Evolutionary conservation across 2,329 filamentous ascomycete genomes (phyloP), one percentile per base, ranked within the genome.

Genomic region (Aspergillus bombycis): DNA sequence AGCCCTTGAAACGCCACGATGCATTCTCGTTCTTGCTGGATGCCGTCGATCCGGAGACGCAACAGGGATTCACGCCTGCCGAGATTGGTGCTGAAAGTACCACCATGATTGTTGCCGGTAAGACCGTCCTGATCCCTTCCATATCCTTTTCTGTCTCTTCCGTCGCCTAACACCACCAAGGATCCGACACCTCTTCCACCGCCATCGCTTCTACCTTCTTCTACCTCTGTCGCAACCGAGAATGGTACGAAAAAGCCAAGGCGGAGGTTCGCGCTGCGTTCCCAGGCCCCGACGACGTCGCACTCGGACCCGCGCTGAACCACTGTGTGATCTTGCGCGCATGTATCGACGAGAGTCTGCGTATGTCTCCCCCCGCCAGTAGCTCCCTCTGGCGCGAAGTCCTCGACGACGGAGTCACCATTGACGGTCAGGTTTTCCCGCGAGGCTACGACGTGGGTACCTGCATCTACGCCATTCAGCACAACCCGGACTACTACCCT

Each of bases 11-110:
- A 45, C 52, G 82, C 65, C 81, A 80, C 57, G 83, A 84, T 68
- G 81, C 84, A 69, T 81, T 82, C 72, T 78, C 81, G 71, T 75
- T 85, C 74, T 75, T 82, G 6, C 71, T 82, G 53, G 76, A 82
- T 61, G 79, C 82, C 58, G 79, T 80, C 69, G 78, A 85, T 68
- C 78, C 80, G 1, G 75, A 82, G 65, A 81, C 81, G 19, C 46
- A 50, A 9, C 46, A 50, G 26, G 46, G 77, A 80, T 78, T 82
- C 73, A 75, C 75, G 66, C 74, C 77, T 72, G 74, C 78, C 58
- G 83, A 85, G 67, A 67, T 85, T 26, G 82, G 80, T 77, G 80
- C 78, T 65, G 83, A 85, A 67, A 82, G 79, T 41, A 81, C 82
- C 59, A 73, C 82, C 3, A 68, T 85, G 28, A 84, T 85, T 63